phyloP scores from a whole-genome alignment of 768 basidiomycete genomes.

The Panaeolus papilionaceus region DNA sequence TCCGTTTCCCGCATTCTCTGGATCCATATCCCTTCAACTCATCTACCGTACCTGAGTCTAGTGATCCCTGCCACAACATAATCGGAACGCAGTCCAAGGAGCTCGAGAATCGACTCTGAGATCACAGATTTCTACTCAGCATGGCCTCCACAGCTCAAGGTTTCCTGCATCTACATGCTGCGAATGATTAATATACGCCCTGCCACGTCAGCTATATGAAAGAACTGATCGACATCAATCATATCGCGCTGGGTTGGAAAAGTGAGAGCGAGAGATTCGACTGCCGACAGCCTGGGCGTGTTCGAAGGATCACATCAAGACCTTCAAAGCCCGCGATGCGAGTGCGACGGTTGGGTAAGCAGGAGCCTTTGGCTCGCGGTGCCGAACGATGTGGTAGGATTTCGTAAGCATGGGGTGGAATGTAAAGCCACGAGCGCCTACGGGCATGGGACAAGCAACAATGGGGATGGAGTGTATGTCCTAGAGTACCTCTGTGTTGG shows the following conservation, averaged over 20 bases:
- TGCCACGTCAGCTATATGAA: neutral
- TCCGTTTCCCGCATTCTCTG: neutral
- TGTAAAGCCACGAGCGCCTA: neutral
- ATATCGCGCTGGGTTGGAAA: neutral
- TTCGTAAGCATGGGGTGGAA: neutral
- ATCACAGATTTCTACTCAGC: neutral
- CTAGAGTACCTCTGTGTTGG: too few species aligned
- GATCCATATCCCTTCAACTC: neutral
- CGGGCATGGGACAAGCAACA: too few species aligned
- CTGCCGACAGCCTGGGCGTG: neutral
- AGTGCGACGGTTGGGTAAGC: too few species aligned
- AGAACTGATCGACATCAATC: neutral
- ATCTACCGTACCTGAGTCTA: neutral
- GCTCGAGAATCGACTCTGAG: neutral
- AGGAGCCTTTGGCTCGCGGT: neutral
- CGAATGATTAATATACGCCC: neutral
- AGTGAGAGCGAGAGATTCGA: too few species aligned
- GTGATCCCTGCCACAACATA: neutral
- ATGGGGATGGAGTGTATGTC: too few species aligned
- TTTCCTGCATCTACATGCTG: neutral
- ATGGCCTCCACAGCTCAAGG: neutral
- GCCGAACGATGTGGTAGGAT: neutral
- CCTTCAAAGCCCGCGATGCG: neutral
- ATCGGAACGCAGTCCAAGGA: neutral
- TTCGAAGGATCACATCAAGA: neutral